Conservation (phyloP, 2,329 filamentous ascomycete genomes). For the Thelonectria blattea region DNA sequence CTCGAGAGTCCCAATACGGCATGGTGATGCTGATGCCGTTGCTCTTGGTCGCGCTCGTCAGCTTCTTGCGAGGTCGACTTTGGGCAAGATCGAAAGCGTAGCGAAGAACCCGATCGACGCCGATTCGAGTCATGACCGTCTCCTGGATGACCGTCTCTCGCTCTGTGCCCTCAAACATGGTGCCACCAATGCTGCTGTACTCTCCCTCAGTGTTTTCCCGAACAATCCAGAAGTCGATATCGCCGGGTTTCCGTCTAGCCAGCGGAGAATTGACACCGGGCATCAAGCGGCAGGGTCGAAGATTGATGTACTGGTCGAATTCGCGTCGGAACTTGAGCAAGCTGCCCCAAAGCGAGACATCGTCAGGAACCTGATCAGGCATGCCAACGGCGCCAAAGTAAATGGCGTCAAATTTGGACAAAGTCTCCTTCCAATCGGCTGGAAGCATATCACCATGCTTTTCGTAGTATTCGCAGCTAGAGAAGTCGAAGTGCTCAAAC, state of each 20-base stretch:
- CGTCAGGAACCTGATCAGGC: conserved; percentile 63
- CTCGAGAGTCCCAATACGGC: conserved; percentile 72
- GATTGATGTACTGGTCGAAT: conserved; percentile 72
- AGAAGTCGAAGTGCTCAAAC: conserved; percentile 70
- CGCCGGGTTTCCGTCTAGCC: conserved; percentile 56
- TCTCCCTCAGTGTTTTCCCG: conserved; percentile 73
- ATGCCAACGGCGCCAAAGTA: conserved; percentile 71
- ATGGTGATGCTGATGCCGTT: conserved; percentile 72
- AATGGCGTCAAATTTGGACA: conserved; percentile 68
- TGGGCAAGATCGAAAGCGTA: conserved; percentile 70
- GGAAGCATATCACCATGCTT: conserved; percentile 52
- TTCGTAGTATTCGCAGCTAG: conserved; percentile 65
- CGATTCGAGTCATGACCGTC: conserved; percentile 66
- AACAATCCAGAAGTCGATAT: conserved; percentile 71
- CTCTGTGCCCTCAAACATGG: conserved; percentile 63
- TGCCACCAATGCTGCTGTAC: conserved; percentile 69
- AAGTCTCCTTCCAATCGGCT: conserved; percentile 54
- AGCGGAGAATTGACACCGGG: conserved; percentile 65
- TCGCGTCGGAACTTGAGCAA: conserved; percentile 71
- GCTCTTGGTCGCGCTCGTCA: conserved; percentile 71
- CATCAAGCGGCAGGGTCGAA: conserved; percentile 68
- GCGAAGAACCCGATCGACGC: conserved; percentile 65
- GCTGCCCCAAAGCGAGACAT: conserved; percentile 71
- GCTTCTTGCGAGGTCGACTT: conserved; percentile 61
- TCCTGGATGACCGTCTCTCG: conserved; percentile 69